These are phyloP conservation scores for Crithidia mellificae DNA, from an alignment of 208 protist species.

Conservation along the genomic window DNA sequence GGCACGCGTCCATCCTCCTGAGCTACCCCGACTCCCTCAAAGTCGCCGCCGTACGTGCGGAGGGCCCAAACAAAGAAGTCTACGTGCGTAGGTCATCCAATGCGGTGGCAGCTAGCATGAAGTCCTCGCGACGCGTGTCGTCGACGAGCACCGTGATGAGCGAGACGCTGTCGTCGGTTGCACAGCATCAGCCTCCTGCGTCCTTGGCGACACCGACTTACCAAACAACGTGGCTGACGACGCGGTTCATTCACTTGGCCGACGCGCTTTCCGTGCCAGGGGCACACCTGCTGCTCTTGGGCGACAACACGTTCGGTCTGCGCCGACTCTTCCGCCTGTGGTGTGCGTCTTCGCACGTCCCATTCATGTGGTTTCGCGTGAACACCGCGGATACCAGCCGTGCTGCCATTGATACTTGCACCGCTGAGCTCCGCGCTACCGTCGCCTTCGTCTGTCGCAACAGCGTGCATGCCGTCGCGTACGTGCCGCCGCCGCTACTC, in stretches of 20 bases:
- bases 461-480: constrained; percentile 54
- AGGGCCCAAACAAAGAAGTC: constrained; percentile 16
- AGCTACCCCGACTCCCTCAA: constrained; percentile 30
- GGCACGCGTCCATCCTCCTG: constrained; percentile 19
- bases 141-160: constrained; percentile 4
- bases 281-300: constrained; percentile 55
- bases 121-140: constrained; percentile 19
- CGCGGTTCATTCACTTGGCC: constrained; percentile 27
- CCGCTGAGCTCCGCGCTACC: constrained; percentile 51
- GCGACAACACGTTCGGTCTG: constrained; percentile 48
- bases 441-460: constrained; percentile 50
- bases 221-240: constrained; percentile 62
- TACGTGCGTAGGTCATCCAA: constrained; percentile 15
- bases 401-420: constrained; percentile 41
- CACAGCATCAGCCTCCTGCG: neutral
- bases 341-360: constrained; percentile 45
- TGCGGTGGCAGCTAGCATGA: constrained; percentile 2
- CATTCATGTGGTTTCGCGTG: constrained; percentile 54
- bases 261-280: constrained; percentile 33
- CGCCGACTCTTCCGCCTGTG: constrained; percentile 61
- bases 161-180: constrained; percentile 5
- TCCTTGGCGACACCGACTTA: constrained; percentile 36
- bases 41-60: constrained; percentile 17
- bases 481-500: constrained; percentile 62
- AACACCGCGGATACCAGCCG: constrained; percentile 13